Conservation (phyloP, 2,329 filamentous ascomycete species). For the Lecanicillium sp. region DNA sequence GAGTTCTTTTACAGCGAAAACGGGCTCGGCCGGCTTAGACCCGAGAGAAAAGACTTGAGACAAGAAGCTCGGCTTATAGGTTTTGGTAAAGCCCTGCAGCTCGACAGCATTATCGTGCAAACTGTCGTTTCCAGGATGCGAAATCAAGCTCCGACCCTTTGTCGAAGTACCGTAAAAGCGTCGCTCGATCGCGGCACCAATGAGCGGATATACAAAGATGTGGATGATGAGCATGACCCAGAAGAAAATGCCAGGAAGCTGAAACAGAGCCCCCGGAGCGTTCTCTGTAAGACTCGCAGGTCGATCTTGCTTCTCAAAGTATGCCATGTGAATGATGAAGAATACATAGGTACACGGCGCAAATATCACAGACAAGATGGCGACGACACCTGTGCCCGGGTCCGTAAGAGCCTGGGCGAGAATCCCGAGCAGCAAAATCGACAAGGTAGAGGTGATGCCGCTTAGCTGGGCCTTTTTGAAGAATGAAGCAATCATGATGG, state of each 20-base stretch:
- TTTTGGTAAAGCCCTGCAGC: constrained; percentile 67
- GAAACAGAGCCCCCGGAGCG: constrained; percentile 59
- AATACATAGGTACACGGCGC: constrained; percentile 83
- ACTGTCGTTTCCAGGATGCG: constrained; percentile 17
- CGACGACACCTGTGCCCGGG: constrained; percentile 55
- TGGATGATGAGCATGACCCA: constrained; percentile 74
- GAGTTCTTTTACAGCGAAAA: constrained; percentile 71
- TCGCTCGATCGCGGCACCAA: constrained; percentile 68
- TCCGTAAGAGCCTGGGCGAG: constrained; percentile 66
- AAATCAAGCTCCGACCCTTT: constrained; percentile 43
- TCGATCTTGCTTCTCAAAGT: constrained; percentile 58
- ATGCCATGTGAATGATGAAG: constrained; percentile 67
- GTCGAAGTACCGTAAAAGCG: constrained; percentile 67
- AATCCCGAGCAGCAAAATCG: constrained; percentile 68
- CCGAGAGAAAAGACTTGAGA: constrained; percentile 39
- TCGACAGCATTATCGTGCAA: constrained; percentile 50
- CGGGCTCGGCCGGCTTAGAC: constrained; percentile 42
- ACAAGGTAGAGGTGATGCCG: constrained; percentile 69
- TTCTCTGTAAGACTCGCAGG: constrained; percentile 52
- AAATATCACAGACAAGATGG: constrained; percentile 67
- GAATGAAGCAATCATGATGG: constrained; percentile 71
- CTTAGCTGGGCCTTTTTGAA: constrained; percentile 85
- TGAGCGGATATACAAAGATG: constrained; percentile 65
- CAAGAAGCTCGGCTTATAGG: constrained; percentile 61
- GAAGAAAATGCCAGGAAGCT: constrained; percentile 63